These are phyloP conservation scores for Camellia sinensis DNA, from an alignment of 148 eudicot species.

Conservation along the genomic window DNA sequence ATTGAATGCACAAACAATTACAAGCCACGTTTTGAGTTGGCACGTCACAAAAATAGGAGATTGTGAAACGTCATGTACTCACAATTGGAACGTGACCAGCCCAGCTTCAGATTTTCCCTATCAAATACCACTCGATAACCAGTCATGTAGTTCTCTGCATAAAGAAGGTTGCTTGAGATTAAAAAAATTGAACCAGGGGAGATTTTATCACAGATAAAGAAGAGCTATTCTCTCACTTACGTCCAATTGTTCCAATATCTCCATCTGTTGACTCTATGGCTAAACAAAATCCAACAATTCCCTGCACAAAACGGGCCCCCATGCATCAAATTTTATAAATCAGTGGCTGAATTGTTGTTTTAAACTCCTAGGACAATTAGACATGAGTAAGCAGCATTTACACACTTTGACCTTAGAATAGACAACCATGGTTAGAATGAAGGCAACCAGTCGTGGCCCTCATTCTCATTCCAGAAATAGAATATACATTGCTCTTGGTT, in stretches of 20 bases:
- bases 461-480: neutral
- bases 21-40: neutral
- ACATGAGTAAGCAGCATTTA: neutral
- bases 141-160: slow-evolving; percentile 90
- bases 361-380: neutral
- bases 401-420: neutral
- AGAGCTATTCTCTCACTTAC: slow-evolving; percentile 40
- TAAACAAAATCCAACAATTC: slow-evolving; percentile 67
- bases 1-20: neutral
- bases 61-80: slow-evolving; percentile 33
- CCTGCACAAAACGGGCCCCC: slow-evolving; percentile 40
- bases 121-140: slow-evolving; percentile 93
- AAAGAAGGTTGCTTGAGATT: slow-evolving; percentile 12
- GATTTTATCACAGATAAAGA: neutral
- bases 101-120: slow-evolving; percentile 77
- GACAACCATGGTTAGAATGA: neutral
- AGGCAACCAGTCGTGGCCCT: neutral
- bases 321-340: neutral
- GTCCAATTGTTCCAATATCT: slow-evolving; percentile 70
- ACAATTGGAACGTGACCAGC: slow-evolving; percentile 92
- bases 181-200: neutral
- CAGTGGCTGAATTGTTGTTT: neutral
- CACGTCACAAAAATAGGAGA: neutral
- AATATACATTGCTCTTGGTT: neutral
- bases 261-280: slow-evolving; percentile 54